Evolutionary conservation across 2,329 filamentous ascomycete genomes (phyloP), one percentile per base, ranked within the genome.

Genomic region (Dryadomyces quercivorus): DNA sequence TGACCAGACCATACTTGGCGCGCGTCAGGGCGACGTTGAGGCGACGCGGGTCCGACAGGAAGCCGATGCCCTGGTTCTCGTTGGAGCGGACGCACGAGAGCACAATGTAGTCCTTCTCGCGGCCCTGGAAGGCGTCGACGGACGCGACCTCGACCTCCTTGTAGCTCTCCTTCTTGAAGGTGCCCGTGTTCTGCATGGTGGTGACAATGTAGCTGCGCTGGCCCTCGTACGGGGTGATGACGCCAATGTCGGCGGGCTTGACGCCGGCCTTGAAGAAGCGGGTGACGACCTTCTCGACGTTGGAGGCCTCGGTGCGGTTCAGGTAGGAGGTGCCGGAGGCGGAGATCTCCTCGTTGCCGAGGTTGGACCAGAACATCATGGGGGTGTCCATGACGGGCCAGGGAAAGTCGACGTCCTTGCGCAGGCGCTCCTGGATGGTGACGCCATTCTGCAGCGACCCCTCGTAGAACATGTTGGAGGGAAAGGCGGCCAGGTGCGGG

Each of bases 321-420:
- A 98, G 84, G 66, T 98, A 98, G 2, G 92, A 97, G 2, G 93
- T 98, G 65, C 93, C 93, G 26, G 91, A 96, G 1, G 93, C 93
- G 7, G 92, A 96, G 51, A 98, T 98, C 69, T 98, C 93, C 69
- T 98, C 93, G 57, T 94, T 95, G 57, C 93, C 93, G 54, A 96
- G 75, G 67, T 98, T 98, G 26, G 90, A 95, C 93, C 93, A 98
- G 73, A 98, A 98, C 93, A 97, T 97, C 93, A 98, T 98, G 3
- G 93, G 93, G 62, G 84, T 89, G 66, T 97, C 92, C 20, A 77
- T 81, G 34, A 95, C 88, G 2, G 93, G 93, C 93, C 93, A 98
- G 13, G 93, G 93, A 68, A 98, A 98, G 69, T 98, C 93, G 31
- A 98, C 89, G 63, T 98, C 92, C 60, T 86, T 86, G 59, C 92